These are phyloP conservation scores for Backusella tuberculispora DNA, from an alignment of 192 early-diverging fungal species.

Conservation along the genomic window DNA sequence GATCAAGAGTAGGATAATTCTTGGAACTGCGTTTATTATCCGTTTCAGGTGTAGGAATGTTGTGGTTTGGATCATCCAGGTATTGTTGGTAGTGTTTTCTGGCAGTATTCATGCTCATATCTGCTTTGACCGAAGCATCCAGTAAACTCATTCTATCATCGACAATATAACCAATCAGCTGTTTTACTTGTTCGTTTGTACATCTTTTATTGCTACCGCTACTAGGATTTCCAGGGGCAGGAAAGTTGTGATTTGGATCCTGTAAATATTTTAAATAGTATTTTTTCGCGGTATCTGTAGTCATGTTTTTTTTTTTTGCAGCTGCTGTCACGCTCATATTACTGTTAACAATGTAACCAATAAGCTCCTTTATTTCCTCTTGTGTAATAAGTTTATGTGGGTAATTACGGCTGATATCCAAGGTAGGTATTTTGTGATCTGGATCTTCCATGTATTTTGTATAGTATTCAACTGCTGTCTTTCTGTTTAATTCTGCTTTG, in stretches of 20 bases:
- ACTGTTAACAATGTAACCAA: not conserved
- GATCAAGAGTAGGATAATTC: no score
- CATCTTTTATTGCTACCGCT: no score
- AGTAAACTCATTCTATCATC: not conserved
- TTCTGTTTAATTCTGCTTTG: no score
- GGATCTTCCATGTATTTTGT: no score
- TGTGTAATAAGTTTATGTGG: no score
- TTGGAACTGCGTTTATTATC: no score
- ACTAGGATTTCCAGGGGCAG: no score
- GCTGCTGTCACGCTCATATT: not conserved
- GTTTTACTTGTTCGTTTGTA: not conserved
- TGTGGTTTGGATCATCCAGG: not conserved
- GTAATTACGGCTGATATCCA: no score
- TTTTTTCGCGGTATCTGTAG: not conserved
- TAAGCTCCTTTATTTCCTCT: not conserved
- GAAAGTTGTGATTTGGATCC: no score
- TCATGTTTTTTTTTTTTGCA: not conserved
- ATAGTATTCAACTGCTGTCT: no score
- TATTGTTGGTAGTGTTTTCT: not conserved
- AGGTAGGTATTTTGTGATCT: no score
- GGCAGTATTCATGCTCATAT: not conserved
- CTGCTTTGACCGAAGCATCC: not conserved
- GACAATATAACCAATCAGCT: not conserved
- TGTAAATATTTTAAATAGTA: not conserved
- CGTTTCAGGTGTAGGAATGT: not conserved